Conservation (phyloP, 306 rosid species). For the Dicorynia guianensis region DNA sequence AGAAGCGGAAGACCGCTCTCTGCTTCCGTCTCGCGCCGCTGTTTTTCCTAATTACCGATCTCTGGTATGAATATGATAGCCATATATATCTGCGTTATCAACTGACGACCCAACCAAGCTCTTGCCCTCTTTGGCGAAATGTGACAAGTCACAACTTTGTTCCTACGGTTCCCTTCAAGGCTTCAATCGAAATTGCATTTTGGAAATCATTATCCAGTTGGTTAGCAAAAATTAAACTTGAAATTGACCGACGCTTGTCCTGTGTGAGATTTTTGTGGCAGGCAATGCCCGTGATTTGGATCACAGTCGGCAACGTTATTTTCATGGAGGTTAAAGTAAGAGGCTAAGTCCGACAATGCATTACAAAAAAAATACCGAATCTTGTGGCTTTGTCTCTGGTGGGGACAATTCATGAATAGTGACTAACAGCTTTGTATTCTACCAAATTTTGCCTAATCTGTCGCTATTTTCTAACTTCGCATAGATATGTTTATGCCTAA, state of each 20-base stretch:
- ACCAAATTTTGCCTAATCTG: conserved; percentile 15
- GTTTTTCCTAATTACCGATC: no score
- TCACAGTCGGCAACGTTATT: conserved; percentile 36
- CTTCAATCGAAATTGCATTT: no score
- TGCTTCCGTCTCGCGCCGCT: no score
- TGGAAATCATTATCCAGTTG: background rate
- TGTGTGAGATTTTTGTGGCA: background rate
- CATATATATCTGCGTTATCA: no score
- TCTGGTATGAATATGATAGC: no score
- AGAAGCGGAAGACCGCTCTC: no score
- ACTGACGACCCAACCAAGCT: no score
- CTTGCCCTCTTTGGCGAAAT: no score
- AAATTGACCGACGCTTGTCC: conserved; percentile 52
- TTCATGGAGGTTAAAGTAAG: conserved; percentile 22
- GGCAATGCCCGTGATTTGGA: conserved; percentile 25
- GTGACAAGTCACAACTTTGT: no score
- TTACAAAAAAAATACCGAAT: conserved; percentile 48
- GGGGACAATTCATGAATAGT: conserved; percentile 42
- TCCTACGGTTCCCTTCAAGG: no score
- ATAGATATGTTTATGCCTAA: no score
- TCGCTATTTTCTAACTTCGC: background rate
- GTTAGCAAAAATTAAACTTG: background rate
- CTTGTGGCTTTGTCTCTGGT: conserved; percentile 34
- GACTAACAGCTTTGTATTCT: background rate
- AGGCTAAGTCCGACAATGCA: conserved; percentile 28